A percentile compares a stretch with the other conserved stretches of the same genome.
phyloP scores from a whole-genome alignment of 2,329 filamentous ascomycete genomes.

The Paracorniculantispora psalliotae region DNA sequence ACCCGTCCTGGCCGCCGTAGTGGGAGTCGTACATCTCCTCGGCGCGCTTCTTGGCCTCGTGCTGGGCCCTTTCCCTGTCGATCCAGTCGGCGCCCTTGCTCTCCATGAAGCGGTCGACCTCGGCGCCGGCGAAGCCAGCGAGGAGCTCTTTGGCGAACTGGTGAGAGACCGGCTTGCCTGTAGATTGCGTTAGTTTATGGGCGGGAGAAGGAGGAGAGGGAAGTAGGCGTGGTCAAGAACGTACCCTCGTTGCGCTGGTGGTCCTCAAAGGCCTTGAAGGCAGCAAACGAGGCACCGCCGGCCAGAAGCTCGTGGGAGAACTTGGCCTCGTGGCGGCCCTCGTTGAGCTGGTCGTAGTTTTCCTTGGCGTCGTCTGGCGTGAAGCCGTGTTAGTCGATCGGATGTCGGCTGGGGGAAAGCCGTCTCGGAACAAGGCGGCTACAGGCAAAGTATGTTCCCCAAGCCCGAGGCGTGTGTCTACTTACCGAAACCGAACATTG shows the following conservation, averaged over 20 bases:
- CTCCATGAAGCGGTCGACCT: constrained; percentile 72
- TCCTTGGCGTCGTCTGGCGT: constrained; percentile 12
- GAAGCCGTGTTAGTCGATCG: neutral
- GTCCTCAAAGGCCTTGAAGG: constrained; percentile 76
- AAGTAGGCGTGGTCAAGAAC: constrained; percentile 15
- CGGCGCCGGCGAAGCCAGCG: constrained; percentile 65
- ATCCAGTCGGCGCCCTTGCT: constrained; percentile 60
- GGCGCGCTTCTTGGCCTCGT: constrained; percentile 53
- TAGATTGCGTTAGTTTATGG: neutral
- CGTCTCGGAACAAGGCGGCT: neutral
- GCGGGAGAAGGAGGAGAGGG: neutral
- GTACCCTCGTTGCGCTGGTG: constrained; percentile 64
- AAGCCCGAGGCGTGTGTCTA: neutral
- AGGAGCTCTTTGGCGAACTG: constrained; percentile 73
- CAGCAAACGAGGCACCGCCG: constrained; percentile 71
- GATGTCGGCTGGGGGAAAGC: no score
- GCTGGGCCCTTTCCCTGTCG: constrained; percentile 54
- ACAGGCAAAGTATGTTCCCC: neutral
- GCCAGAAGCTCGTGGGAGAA: constrained; percentile 70
- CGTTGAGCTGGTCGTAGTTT: constrained; percentile 34
- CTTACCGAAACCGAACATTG: constrained; percentile 14
- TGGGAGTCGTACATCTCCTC: constrained; percentile 58
- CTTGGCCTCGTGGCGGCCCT: constrained; percentile 51
- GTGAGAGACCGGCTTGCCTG: constrained; percentile 58
- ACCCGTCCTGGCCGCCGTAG: constrained; percentile 49